A percentile compares a stretch with the other conserved stretches of the same genome.
Evolutionary conservation across 2,329 filamentous ascomycete genomes (phyloP).

Genomic region (Pleurostoma richardsiae): DNA sequence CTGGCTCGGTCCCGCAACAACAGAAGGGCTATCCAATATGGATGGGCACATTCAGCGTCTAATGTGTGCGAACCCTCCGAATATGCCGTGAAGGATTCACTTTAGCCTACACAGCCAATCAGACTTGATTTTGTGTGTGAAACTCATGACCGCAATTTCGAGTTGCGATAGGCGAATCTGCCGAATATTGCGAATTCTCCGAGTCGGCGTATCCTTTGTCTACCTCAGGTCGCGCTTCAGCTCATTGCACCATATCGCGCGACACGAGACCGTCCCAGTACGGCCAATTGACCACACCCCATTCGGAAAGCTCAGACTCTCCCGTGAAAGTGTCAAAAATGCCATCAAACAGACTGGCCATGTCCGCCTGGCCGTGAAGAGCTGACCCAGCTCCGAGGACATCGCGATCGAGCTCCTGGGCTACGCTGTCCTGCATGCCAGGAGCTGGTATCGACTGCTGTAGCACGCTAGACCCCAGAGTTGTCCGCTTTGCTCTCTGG

Average conservation of each 20-base stretch:
- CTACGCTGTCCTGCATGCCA: not conserved
- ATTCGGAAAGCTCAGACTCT: constrained; percentile 6
- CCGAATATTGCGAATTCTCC: not conserved
- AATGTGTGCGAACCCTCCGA: not conserved
- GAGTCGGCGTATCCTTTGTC: not conserved
- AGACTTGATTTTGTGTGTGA: not conserved
- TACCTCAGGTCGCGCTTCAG: not conserved
- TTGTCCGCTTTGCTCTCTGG: constrained; percentile 5
- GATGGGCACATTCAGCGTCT: not conserved
- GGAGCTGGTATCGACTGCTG: not conserved
- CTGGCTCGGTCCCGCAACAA: too few species aligned
- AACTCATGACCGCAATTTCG: not conserved
- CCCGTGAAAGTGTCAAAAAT: constrained; percentile 7
- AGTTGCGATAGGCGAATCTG: not conserved
- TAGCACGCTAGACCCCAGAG: not conserved
- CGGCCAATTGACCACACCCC: constrained; percentile 8
- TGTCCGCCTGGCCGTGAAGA: constrained; percentile 7
- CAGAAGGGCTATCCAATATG: too few species aligned
- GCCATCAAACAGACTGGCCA: constrained; percentile 7
- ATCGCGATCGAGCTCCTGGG: not conserved
- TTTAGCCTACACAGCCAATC: not conserved
- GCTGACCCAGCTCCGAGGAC: constrained; percentile 3
- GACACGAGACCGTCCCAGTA: constrained; percentile 9
- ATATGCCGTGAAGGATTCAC: not conserved
- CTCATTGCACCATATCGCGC: constrained; percentile 7